Evolutionary conservation across 768 basidiomycete genomes (phyloP), one percentile per base, ranked within the genome.

Genomic region (Tylopilus intermedius): DNA sequence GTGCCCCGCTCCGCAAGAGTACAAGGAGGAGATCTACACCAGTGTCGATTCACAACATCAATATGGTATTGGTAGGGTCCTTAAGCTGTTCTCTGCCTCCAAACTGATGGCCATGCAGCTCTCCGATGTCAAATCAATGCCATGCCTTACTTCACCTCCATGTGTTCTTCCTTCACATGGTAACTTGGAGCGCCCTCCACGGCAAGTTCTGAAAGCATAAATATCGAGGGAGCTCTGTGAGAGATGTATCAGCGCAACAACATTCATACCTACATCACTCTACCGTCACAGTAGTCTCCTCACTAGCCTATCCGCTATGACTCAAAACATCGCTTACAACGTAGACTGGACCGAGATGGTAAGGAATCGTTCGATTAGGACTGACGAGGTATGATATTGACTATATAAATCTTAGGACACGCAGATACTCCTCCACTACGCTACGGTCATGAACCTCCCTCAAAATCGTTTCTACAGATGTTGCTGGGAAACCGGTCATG

Each of bases 181-280:
- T 22, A 51, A n/a, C 15, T 35, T 60, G 56, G 56, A 46, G 53
- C 40, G 60, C 55, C 22, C 60, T 67, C 60, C 56, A 64, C 9
- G 53, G 53, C 32, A 8, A 39, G 24, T 49, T 50, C 45, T 43
- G 41, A 44, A 32, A 26, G 24, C 30, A 58, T 65, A 67, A 47
- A 67, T 67, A 62, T 46, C 27, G 14, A 24, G 15, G 38, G 18
- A 24, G 3, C 18, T 49, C 50, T 56, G 30, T 35, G 15, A 43
- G 43, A 22, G 41, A 33, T 45, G 32, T 47, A 51, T 46, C 65
- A 35, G 11, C 47, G 10, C 33, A 41, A 29, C 9, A 56, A 43
- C 32, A 8, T 49, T 33, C 33, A 47, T 46, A 15, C 49, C 43
- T 43, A 27, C 53, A 42, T 30, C 49, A 29, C 29, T 40, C 27